A percentile compares a stretch with the other conserved stretches of the same genome.
These are phyloP conservation scores for Pseudoneurospora amorphoporcata DNA, from an alignment of 495 filamentous ascomycete species.

Conservation along the genomic window DNA sequence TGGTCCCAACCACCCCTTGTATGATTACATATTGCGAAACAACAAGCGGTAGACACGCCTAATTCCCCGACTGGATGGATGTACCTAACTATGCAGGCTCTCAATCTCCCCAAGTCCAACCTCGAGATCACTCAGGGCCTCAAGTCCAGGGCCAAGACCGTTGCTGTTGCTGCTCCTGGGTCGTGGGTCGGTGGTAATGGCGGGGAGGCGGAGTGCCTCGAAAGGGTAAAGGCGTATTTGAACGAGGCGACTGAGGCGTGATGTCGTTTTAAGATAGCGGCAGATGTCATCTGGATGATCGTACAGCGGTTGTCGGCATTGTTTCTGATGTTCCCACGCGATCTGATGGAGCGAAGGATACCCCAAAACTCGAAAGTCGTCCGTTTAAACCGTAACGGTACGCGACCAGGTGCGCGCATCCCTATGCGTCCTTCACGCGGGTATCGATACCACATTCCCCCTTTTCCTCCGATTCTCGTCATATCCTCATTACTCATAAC, in stretches of 20 bases:
- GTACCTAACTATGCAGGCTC: constrained; percentile 9
- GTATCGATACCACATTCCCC: background rate
- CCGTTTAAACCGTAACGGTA: background rate
- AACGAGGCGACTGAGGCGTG: constrained; percentile 11
- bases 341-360: background rate
- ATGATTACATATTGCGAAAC: background rate
- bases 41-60: background rate
- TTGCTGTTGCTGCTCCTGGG: constrained; percentile 14
- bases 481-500: background rate
- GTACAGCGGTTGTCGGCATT: background rate
- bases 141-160: constrained; percentile 52
- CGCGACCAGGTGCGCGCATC: background rate
- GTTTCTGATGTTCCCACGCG: background rate
- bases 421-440: background rate
- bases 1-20: too few species aligned
- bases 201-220: constrained; percentile 17
- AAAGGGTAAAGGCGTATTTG: constrained; percentile 11
- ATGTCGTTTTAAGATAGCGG: background rate
- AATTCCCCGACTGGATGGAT: background rate
- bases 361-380: background rate
- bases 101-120: constrained; percentile 53
- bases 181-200: constrained; percentile 6
- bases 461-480: background rate
- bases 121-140: constrained; percentile 52
- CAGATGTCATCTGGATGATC: background rate